phyloP scores from a whole-genome alignment of 257 asterid genomes.

The Catharanthus roseus region DNA sequence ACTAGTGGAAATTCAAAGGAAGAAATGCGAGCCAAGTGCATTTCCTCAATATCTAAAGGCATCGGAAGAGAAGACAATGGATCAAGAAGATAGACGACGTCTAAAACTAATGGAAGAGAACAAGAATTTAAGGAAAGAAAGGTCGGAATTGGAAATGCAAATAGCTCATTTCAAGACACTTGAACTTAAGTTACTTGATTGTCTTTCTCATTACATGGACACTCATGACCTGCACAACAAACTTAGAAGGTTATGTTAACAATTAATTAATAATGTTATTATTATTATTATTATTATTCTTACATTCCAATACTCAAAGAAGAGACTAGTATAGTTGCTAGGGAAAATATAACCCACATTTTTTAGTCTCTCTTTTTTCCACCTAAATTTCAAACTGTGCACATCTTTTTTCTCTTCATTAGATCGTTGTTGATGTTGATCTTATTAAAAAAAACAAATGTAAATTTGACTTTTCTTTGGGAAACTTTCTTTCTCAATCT shows the following conservation, averaged over 20 bases:
- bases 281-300: too few relatives aligned
- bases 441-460: background rate
- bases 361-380: background rate
- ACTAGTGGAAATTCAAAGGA: constrained; percentile 43
- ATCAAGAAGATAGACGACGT: background rate
- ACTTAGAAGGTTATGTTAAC: constrained; percentile 17
- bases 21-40: constrained; percentile 44
- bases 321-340: too few relatives aligned
- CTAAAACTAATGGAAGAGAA: constrained; percentile 46
- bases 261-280: too few relatives aligned
- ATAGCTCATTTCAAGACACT: constrained; percentile 45
- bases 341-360: too few relatives aligned
- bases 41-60: constrained; percentile 48
- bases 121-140: constrained; percentile 35
- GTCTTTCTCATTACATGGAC: constrained; percentile 22
- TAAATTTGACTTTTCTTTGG: background rate
- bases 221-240: constrained; percentile 19
- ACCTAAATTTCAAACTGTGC: background rate
- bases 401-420: background rate
- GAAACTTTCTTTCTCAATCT: too few relatives aligned
- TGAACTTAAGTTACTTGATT: constrained; percentile 29
- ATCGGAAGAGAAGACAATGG: constrained; percentile 5
- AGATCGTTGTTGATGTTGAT: background rate
- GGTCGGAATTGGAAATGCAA: constrained; percentile 43
- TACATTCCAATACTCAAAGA: too few relatives aligned